Conservation (phyloP, 2,329 filamentous ascomycete species). For the Parascedosporium putredinis region DNA sequence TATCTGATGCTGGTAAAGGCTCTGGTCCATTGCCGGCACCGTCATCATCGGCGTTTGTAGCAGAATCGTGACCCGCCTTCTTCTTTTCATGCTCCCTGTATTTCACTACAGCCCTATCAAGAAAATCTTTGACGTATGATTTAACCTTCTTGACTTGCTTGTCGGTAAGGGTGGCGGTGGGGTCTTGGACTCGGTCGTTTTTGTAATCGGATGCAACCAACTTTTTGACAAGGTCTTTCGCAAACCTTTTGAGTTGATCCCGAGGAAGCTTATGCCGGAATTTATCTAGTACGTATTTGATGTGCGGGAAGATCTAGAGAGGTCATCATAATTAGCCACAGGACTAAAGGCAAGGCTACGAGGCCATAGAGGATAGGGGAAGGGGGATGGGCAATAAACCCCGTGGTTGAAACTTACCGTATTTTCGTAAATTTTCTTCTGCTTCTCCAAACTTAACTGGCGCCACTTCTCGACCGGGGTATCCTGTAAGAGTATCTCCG, state of each 20-base stretch:
- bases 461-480: constrained; percentile 62
- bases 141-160: constrained; percentile 78
- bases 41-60: constrained; percentile 34
- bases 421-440: constrained; percentile 91
- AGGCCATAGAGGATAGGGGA: constrained; percentile 33
- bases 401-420: constrained; percentile 51
- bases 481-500: constrained; percentile 43
- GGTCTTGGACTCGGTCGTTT: constrained; percentile 74
- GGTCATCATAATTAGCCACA: not conserved
- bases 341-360: not conserved
- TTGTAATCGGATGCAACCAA: constrained; percentile 89
- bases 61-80: not conserved
- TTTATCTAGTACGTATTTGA: constrained; percentile 78
- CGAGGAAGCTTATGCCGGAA: constrained; percentile 80
- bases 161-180: constrained; percentile 55
- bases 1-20: constrained; percentile 4
- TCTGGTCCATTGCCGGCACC: constrained; percentile 14
- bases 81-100: constrained; percentile 53
- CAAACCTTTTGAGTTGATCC: constrained; percentile 57
- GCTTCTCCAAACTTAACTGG: constrained; percentile 64
- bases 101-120: constrained; percentile 77
- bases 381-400: not conserved
- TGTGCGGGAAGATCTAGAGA: constrained; percentile 64
- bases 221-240: constrained; percentile 69
- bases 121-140: constrained; percentile 71